phyloP scores from a whole-genome alignment of 2,329 filamentous ascomycete genomes.

The Ustilaginoidea virens region DNA sequence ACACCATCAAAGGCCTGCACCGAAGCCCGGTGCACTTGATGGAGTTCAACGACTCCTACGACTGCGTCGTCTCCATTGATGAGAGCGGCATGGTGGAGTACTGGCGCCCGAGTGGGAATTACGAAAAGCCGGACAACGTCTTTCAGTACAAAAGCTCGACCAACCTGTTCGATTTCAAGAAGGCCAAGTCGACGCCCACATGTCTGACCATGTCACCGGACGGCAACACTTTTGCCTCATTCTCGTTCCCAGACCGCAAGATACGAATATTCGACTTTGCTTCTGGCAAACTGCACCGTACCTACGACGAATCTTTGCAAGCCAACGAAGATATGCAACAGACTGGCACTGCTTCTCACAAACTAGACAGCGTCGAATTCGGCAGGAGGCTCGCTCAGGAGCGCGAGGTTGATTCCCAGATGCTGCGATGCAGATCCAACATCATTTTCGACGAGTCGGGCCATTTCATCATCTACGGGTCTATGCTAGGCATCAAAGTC shows the following conservation, averaged over 20 bases:
- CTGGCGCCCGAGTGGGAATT: slow-evolving; percentile 68
- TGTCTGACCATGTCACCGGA: slow-evolving; percentile 76
- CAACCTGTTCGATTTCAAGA: slow-evolving; percentile 93
- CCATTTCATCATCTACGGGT: slow-evolving; percentile 89
- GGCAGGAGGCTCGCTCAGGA: slow-evolving; percentile 76
- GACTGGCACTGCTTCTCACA: slow-evolving; percentile 67
- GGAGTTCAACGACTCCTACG: slow-evolving; percentile 74
- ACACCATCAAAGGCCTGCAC: slow-evolving; percentile 69
- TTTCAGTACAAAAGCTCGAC: slow-evolving; percentile 91
- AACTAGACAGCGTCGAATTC: slow-evolving; percentile 83
- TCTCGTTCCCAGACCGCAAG: slow-evolving; percentile 88
- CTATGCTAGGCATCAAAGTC: slow-evolving; percentile 83
- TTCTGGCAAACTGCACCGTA: slow-evolving; percentile 73
- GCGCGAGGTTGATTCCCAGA: slow-evolving; percentile 62
- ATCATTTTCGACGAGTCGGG: slow-evolving; percentile 93
- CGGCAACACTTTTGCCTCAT: slow-evolving; percentile 71
- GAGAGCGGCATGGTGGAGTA: slow-evolving; percentile 92
- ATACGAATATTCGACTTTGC: slow-evolving; percentile 88
- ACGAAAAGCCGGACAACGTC: slow-evolving; percentile 82
- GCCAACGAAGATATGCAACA: slow-evolving; percentile 92
- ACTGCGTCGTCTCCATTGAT: slow-evolving; percentile 85
- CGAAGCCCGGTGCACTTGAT: slow-evolving; percentile 68
- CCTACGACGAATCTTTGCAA: slow-evolving; percentile 85
- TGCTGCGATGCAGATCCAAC: slow-evolving; percentile 57
- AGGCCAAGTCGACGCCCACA: slow-evolving; percentile 71